These are phyloP conservation scores for Amborella trichopoda DNA, from an alignment of 164 flowering plant species.

Conservation along the genomic window DNA sequence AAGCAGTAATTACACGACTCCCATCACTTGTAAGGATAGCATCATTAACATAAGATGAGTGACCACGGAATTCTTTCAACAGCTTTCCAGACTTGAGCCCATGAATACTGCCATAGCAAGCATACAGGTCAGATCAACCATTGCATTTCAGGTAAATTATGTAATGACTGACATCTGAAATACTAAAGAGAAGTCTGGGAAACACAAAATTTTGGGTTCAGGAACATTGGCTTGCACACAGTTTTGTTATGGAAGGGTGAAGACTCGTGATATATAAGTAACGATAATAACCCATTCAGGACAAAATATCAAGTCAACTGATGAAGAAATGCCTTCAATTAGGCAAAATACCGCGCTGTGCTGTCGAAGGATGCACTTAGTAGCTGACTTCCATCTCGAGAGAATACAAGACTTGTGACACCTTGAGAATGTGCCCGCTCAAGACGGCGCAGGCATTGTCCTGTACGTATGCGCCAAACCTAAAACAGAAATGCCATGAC, in stretches of 20 bases:
- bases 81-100: slow-evolving; percentile 93
- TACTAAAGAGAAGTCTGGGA: too few relatives aligned
- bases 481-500: slow-evolving; percentile 7
- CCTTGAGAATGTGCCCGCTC: slow-evolving; percentile 97
- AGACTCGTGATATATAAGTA: too few relatives aligned
- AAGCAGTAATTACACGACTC: slow-evolving; percentile 86
- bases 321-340: too few relatives aligned
- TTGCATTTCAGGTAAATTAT: too few relatives aligned
- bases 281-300: too few relatives aligned
- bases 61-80: slow-evolving; percentile 97
- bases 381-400: slow-evolving; percentile 95
- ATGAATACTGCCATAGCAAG: slow-evolving; percentile 75
- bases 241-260: too few relatives aligned
- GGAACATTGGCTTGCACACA: too few relatives aligned
- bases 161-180: too few relatives aligned
- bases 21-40: slow-evolving; percentile 94
- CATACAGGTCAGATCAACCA: too few relatives aligned
- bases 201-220: too few relatives aligned
- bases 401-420: slow-evolving; percentile 83
- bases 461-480: slow-evolving; percentile 99
- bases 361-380: slow-evolving; percentile 94
- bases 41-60: slow-evolving; percentile 84
- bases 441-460: slow-evolving; percentile 96
- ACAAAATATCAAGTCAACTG: too few relatives aligned
- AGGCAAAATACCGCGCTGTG: slow-evolving; percentile 88